A percentile compares a stretch with the other conserved stretches of the same genome.
phyloP scores from a whole-genome alignment of 176 grass and related monocot genomes.

The Puya raimondii region DNA sequence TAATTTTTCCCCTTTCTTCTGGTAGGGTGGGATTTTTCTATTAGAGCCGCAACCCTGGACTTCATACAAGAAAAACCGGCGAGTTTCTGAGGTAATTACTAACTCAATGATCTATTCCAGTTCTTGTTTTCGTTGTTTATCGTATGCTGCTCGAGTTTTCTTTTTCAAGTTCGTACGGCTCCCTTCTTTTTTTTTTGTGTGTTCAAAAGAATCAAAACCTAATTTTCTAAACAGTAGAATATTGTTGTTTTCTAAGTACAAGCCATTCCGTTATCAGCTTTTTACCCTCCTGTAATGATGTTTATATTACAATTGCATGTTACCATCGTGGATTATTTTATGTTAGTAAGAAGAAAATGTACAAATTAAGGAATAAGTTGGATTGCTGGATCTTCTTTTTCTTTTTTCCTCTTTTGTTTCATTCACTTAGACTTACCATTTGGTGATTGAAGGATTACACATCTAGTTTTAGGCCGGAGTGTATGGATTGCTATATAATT shows the following conservation, averaged over 20 bases:
- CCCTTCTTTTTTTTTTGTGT: neutral
- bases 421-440: neutral
- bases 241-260: too few species aligned
- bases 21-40: constrained; percentile 72
- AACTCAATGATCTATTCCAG: neutral
- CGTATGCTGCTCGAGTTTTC: neutral
- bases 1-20: constrained; percentile 17
- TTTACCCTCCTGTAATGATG: too few species aligned
- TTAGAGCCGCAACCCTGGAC: constrained; percentile 93
- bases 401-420: constrained; percentile 1
- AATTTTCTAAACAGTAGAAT: neutral
- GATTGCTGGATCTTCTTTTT: neutral
- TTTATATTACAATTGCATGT: too few species aligned
- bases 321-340: too few species aligned
- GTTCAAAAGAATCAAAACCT: neutral
- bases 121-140: neutral
- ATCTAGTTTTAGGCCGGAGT: too few species aligned
- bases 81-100: constrained; percentile 56
- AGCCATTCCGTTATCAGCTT: too few species aligned
- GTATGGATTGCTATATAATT: too few species aligned
- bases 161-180: neutral
- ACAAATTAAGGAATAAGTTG: too few species aligned
- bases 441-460: too few species aligned
- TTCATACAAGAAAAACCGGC: constrained; percentile 75
- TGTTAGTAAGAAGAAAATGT: too few species aligned